A percentile compares a stretch with the other conserved stretches of the same genome.
These are phyloP conservation scores for Acanthamoeba castellanii DNA, from an alignment of 208 protist genomes.

Conservation along the genomic window DNA sequence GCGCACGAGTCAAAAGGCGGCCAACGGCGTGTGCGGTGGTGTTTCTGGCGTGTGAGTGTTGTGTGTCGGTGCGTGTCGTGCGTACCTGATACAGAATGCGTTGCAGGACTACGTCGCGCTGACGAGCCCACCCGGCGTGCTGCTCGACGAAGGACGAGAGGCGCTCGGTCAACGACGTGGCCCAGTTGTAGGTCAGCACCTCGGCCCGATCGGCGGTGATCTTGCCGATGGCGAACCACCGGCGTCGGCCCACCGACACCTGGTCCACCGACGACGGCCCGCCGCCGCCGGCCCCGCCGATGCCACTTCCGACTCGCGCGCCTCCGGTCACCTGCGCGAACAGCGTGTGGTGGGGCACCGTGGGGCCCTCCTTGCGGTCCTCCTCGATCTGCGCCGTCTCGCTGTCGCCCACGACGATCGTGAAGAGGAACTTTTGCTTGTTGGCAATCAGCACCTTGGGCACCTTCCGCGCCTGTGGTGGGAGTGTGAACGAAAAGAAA, in stretches of 20 bases:
- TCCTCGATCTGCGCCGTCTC: slow-evolving; percentile 28
- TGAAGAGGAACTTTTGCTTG: slow-evolving; percentile 70
- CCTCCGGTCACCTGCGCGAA: slow-evolving; percentile 12
- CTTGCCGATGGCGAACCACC: slow-evolving; percentile 55
- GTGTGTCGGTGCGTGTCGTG: neutral
- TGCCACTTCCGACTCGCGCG: neutral
- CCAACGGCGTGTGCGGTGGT: neutral
- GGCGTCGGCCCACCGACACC: neutral
- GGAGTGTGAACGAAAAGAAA: neutral
- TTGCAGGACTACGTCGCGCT: slow-evolving; percentile 32
- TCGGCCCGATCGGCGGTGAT: slow-evolving; percentile 46
- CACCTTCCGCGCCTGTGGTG: neutral
- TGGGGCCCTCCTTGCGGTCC: slow-evolving; percentile 12
- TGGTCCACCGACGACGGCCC: neutral
- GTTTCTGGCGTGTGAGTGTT: neutral
- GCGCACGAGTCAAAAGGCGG: neutral
- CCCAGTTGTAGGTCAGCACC: slow-evolving; percentile 70
- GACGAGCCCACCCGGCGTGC: slow-evolving; percentile 41
- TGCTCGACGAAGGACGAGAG: slow-evolving; percentile 59
- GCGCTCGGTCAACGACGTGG: slow-evolving; percentile 51
- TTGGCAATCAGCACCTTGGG: slow-evolving; percentile 28
- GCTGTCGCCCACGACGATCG: neutral
- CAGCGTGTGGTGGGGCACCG: neutral
- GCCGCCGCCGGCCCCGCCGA: neutral
- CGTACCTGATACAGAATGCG: slow-evolving; percentile 19